These are phyloP conservation scores for Apiotrichum gracile DNA, from an alignment of 1,284 basidiomycete genomes.

Conservation along the genomic window DNA sequence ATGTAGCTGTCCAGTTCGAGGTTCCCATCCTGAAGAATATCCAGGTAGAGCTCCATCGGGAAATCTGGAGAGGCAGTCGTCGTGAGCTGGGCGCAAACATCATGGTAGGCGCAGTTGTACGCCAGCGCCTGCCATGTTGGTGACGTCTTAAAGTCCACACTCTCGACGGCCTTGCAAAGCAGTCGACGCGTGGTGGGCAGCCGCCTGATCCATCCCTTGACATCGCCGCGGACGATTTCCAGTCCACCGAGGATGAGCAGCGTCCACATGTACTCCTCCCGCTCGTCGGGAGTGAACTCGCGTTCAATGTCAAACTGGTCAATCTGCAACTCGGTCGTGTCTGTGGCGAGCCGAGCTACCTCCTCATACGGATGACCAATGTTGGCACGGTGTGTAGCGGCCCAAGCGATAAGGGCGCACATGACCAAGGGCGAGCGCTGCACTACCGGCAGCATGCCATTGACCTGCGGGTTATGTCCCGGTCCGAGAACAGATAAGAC, in stretches of 20 bases:
- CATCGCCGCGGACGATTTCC: conserved; percentile 25
- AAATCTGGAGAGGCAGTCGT: conserved; percentile 21
- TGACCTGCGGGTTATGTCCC: conserved; percentile 21
- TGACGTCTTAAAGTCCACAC: conserved; percentile 12
- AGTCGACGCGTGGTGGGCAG: conserved; percentile 17
- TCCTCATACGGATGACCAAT: conserved; percentile 26
- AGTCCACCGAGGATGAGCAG: conserved; percentile 29
- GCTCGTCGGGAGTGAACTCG: conserved; percentile 15
- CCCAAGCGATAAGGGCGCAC: conserved; percentile 31
- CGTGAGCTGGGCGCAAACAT: conserved; percentile 20
- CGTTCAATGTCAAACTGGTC: conserved; percentile 20
- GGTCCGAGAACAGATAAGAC: conserved; percentile 30
- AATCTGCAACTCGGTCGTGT: conserved; percentile 25
- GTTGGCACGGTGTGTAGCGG: conserved; percentile 25
- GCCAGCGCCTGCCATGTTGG: conserved; percentile 20
- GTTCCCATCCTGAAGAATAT: conserved; percentile 19
- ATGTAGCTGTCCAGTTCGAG: conserved; percentile 28
- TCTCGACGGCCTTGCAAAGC: conserved; percentile 12
- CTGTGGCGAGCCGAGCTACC: conserved; percentile 25
- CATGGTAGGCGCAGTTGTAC: conserved; percentile 30
- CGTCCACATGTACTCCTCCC: conserved; percentile 32
- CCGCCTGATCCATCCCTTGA: conserved; percentile 17
- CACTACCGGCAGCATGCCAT: conserved; percentile 23
- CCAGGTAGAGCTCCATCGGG: conserved; percentile 24
- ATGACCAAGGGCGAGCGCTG: conserved; percentile 27